phyloP scores from a whole-genome alignment of 768 basidiomycete species.

The Calocybe cyanea region DNA sequence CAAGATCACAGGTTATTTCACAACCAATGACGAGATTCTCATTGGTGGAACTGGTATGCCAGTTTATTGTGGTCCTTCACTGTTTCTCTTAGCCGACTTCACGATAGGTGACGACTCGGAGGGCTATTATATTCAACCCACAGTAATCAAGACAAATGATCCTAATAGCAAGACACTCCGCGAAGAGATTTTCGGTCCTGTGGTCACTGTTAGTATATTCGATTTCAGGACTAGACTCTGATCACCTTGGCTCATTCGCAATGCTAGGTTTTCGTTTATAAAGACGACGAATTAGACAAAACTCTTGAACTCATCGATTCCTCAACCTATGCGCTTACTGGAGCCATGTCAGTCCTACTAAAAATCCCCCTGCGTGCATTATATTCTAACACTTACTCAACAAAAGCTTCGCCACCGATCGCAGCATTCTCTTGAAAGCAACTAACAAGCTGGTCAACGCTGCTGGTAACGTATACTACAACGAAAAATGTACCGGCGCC shows the following conservation, averaged over 20 bases:
- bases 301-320: conserved; percentile 84
- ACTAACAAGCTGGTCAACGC: conserved; percentile 84
- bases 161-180: conserved; percentile 85
- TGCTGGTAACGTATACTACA: conserved; percentile 97
- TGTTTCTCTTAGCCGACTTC: not conserved
- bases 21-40: conserved; percentile 79
- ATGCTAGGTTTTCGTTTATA: conserved; percentile 76
- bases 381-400: conserved; percentile 9
- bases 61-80: conserved; percentile 2
- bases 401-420: conserved; percentile 76
- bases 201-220: conserved; percentile 65
- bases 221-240: not conserved
- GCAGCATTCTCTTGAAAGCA: conserved; percentile 74
- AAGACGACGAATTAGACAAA: conserved; percentile 82
- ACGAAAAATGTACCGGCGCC: conserved; percentile 98
- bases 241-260: conserved; percentile 1
- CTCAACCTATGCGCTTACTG: conserved; percentile 92
- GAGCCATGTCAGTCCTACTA: conserved; percentile 66
- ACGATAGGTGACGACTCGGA: conserved; percentile 78
- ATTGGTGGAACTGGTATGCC: conserved; percentile 78
- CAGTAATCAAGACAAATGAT: conserved; percentile 89
- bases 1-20: conserved; percentile 81
- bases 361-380: not conserved
- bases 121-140: conserved; percentile 93
- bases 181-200: conserved; percentile 97